A percentile compares a stretch with the other conserved stretches of the same genome.
phyloP scores from a whole-genome alignment of 768 basidiomycete genomes.

The Trametes villosa region DNA sequence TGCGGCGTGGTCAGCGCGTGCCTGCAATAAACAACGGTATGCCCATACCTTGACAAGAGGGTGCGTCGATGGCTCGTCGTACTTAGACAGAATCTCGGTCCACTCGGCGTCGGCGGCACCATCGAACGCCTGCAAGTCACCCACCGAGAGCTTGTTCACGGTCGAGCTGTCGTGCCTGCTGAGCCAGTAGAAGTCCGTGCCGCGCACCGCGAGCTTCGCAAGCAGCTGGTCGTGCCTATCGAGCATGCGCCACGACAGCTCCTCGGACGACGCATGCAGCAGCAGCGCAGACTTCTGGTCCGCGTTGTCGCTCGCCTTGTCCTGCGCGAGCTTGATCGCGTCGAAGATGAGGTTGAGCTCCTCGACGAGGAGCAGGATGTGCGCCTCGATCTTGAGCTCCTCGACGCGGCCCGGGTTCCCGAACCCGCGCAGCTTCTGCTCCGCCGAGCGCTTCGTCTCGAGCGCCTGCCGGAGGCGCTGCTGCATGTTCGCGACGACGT shows the following conservation, averaged over 20 bases:
- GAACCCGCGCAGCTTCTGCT: conserved; percentile 42
- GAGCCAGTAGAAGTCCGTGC: conserved; percentile 81
- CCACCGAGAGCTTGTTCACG: conserved; percentile 72
- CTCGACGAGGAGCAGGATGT: conserved; percentile 72
- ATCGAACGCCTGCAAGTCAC: conserved; percentile 85
- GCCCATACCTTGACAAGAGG: conserved; percentile 69
- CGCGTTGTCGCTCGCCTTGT: conserved; percentile 64
- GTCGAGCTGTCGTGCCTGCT: conserved; percentile 88
- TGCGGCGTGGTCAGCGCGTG: conserved; percentile 32
- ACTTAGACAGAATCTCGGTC: conserved; percentile 86
- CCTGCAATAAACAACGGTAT: conserved; percentile 5
- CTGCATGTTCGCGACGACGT: conserved; percentile 75
- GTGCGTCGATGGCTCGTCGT: conserved; percentile 70
- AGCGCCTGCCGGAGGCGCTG: conserved; percentile 66
- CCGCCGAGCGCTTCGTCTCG: conserved; percentile 52
- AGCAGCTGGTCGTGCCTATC: conserved; percentile 72
- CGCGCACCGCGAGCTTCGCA: conserved; percentile 83
- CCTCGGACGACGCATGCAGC: conserved; percentile 78
- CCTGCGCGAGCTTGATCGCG: conserved; percentile 82
- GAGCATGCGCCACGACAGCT: conserved; percentile 93
- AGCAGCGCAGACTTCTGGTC: conserved; percentile 82
- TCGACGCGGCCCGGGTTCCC: conserved; percentile 55
- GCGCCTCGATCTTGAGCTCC: conserved; percentile 69
- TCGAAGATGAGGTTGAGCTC: conserved; percentile 87
- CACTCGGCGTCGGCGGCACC: conserved; percentile 81